phyloP scores from a whole-genome alignment of 768 basidiomycete species.

The Podaxis pistillaris region DNA sequence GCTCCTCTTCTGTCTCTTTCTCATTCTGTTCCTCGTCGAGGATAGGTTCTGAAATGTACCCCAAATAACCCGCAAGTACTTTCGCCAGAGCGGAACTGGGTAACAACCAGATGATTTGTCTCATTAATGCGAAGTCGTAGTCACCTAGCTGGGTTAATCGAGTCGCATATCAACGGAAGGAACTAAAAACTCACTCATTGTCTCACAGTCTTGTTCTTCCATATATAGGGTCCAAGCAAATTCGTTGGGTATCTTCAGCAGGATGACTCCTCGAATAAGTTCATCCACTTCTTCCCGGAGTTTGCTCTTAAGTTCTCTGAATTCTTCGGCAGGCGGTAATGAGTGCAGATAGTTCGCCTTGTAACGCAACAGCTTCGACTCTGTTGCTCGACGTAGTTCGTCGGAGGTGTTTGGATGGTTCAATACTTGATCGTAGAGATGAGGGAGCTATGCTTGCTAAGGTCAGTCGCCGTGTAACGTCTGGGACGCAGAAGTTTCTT shows the following conservation, averaged over 20 bases:
- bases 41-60: conserved; percentile 49
- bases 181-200: conserved; percentile 50
- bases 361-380: conserved; percentile 70
- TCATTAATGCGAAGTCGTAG: conserved; percentile 57
- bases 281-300: conserved; percentile 66
- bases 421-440: conserved; percentile 74
- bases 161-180: conserved; percentile 1
- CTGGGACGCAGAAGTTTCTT: conserved; percentile 12
- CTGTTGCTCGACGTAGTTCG: conserved; percentile 72
- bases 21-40: conserved; percentile 41
- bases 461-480: not conserved
- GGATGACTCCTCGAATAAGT: conserved; percentile 70
- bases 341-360: conserved; percentile 61
- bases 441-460: conserved; percentile 52
- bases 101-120: conserved; percentile 64
- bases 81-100: conserved; percentile 54
- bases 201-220: conserved; percentile 69
- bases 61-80: conserved; percentile 67
- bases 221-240: conserved; percentile 79
- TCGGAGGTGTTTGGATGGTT: conserved; percentile 80
- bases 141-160: conserved; percentile 33
- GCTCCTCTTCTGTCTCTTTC: conserved; percentile 2
- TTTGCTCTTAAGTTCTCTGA: conserved; percentile 38
- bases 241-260: conserved; percentile 76
- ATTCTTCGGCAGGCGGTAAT: conserved; percentile 42